Base-by-base conservation (phyloP, 805 yeast genomes). In the Komagataella pastoris region DNA sequence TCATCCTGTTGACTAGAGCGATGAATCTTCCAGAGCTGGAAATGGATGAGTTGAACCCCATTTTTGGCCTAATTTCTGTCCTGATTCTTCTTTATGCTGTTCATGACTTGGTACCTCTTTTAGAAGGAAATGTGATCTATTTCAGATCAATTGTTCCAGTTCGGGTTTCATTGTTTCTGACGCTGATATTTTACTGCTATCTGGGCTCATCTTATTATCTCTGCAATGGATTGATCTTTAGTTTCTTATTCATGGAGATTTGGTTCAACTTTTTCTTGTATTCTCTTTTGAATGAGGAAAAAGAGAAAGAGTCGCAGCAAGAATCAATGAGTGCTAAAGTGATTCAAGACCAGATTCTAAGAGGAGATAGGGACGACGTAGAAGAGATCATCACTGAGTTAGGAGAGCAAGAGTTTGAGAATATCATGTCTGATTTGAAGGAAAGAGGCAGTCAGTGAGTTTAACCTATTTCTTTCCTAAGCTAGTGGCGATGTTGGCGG, bases 401-500 rank as follows among this genome's bases (percentile, higher is more conserved):
- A 21, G 59, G 61, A 12, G 61, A 64, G 40, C 56, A 54, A 30
- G 70, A 66, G 54, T 60, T 59, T 52, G 51, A 65, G 46, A 65
- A 57, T 52, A 57, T 67, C 21, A 63, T 67, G 62, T 44, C 53
- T 6, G 69, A 67, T 48, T 62, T 66, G 46, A 53, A 58, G 44
- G 55, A 17, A 23, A 43, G 47, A 10, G 51, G 40, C 5, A 10
- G 36, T 8, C 36, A 21, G 17, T 17, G 18, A 40, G 10, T 18
- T 17, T 17, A 44, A 6, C 18, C 7, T 21, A 40, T 55, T 59
- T 68, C 59, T 79, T 76, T 68, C 83, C 84, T 46, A 80, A 59
- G 40, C 66, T 66, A 44, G 76, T 62, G 12, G 96, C 89, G 52
- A 89, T 85, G 54, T 76, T 76, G n/a, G 97, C 88, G 43, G 97